phyloP scores from a whole-genome alignment of 352 stramenopile species.

The Albugo candida region DNA sequence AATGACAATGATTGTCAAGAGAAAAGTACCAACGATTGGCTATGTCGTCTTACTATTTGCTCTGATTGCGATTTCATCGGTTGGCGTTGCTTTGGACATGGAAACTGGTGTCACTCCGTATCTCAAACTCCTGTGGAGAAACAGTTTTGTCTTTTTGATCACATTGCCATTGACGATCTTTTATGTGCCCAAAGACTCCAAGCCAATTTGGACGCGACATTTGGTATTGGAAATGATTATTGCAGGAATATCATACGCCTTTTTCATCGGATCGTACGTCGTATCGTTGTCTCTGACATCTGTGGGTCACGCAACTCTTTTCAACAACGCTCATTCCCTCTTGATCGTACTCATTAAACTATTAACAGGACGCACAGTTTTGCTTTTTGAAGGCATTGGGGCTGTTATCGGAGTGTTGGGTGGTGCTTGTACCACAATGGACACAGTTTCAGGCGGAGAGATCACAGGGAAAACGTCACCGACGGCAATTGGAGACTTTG shows the following conservation, averaged over 20 bases:
- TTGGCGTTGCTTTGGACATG: constrained; percentile 58
- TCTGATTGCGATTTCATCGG: constrained; percentile 54
- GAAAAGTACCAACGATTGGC: constrained; percentile 39
- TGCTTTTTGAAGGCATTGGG: constrained; percentile 37
- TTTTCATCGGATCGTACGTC: constrained; percentile 54
- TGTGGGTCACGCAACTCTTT: constrained; percentile 61
- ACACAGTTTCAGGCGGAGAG: constrained; percentile 16
- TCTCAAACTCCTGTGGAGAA: constrained; percentile 78
- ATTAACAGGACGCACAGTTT: constrained; percentile 27
- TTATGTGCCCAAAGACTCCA: constrained; percentile 6
- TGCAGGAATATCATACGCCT: constrained; percentile 37
- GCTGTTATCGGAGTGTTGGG: constrained; percentile 48
- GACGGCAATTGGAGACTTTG: constrained; percentile 32
- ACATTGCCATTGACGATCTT: constrained; percentile 27
- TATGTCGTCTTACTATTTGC: constrained; percentile 43
- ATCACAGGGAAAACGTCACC: constrained; percentile 19
- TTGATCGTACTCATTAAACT: constrained; percentile 62
- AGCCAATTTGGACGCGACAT: neutral
- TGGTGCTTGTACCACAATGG: constrained; percentile 46
- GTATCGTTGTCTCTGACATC: constrained; percentile 47
- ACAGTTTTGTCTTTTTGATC: constrained; percentile 37
- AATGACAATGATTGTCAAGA: constrained; percentile 47
- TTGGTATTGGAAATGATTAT: constrained; percentile 23
- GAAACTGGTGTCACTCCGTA: constrained; percentile 31
- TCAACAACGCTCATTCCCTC: constrained; percentile 70